A percentile compares a stretch with the other conserved stretches of the same genome.
Evolutionary conservation across 192 early-diverging fungal genomes (phyloP).

Genomic region (Coemansia brasiliensis): DNA sequence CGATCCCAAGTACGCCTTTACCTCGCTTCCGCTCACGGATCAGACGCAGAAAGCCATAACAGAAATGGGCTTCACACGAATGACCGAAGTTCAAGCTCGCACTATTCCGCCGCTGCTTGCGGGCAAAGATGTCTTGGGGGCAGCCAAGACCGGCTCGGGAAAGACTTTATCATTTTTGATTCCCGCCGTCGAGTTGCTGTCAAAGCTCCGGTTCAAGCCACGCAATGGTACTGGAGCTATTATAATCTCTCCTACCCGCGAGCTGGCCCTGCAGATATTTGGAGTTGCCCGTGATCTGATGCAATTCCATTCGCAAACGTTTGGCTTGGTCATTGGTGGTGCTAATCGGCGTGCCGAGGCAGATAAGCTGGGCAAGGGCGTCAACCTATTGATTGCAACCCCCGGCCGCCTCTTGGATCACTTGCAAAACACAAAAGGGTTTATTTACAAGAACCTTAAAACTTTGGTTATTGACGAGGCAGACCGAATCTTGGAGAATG

Average conservation of each 20-base stretch:
- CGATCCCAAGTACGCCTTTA: constrained; percentile 58
- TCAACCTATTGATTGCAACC: constrained; percentile 94
- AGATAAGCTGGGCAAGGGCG: constrained; percentile 93
- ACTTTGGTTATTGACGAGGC: constrained; percentile 95
- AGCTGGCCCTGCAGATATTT: constrained; percentile 98
- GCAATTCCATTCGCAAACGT: constrained; percentile 94
- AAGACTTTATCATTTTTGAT: constrained; percentile 97
- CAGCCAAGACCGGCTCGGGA: constrained; percentile 97
- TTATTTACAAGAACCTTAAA: constrained; percentile 93
- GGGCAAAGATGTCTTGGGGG: constrained; percentile 95
- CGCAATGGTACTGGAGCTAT: constrained; percentile 94
- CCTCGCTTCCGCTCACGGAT: constrained; percentile 75
- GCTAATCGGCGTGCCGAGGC: constrained; percentile 96
- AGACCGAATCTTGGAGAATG: constrained; percentile 96
- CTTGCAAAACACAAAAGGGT: constrained; percentile 96
- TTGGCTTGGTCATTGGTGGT: constrained; percentile 98
- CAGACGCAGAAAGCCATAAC: constrained; percentile 78
- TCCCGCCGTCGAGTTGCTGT: constrained; percentile 89
- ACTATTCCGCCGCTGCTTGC: constrained; percentile 94
- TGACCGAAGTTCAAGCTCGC: constrained; percentile 98
- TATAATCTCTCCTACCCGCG: constrained; percentile 96
- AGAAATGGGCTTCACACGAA: constrained; percentile 89
- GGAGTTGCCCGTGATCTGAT: constrained; percentile 95
- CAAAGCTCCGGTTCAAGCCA: constrained; percentile 91
- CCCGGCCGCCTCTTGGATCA: constrained; percentile 98